phyloP scores from a whole-genome alignment of 2,329 filamentous ascomycete genomes.

The Colletotrichum zoysiae region DNA sequence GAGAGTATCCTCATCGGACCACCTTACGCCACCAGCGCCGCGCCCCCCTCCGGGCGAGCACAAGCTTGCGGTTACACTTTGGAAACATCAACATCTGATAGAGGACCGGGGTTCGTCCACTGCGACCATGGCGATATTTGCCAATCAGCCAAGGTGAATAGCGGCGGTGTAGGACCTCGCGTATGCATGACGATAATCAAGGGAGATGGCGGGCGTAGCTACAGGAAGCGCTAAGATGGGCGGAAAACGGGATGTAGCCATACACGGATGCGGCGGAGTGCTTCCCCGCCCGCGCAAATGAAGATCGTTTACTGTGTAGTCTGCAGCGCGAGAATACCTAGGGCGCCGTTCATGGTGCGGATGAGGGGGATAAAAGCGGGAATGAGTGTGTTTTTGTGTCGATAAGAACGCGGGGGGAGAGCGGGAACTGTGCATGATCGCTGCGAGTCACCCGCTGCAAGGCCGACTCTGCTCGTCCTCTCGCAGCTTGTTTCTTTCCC shows the following conservation, averaged over 20 bases:
- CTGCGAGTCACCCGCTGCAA: conserved; percentile 14
- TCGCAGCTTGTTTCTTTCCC: neutral
- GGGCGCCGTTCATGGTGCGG: neutral
- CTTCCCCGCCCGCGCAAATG: neutral
- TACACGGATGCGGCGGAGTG: neutral
- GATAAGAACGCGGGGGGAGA: neutral
- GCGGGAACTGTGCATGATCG: conserved; percentile 9
- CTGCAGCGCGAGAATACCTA: neutral
- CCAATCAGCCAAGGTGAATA: neutral
- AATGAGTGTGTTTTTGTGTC: neutral
- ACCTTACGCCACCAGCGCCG: neutral
- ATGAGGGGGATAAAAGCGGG: neutral
- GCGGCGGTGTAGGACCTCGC: conserved; percentile 20
- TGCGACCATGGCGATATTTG: neutral
- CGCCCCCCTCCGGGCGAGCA: neutral
- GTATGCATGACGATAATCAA: conserved; percentile 17
- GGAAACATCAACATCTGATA: neutral
- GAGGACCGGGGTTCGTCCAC: neutral
- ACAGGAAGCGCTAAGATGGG: conserved; percentile 2
- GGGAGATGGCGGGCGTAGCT: conserved; percentile 7
- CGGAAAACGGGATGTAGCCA: neutral
- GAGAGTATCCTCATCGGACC: neutral
- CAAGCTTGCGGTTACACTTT: conserved; percentile 1
- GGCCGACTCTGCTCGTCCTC: neutral
- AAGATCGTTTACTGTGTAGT: neutral